Conservation (phyloP, 345 rosid species). For the Erucastrum elatum region DNA sequence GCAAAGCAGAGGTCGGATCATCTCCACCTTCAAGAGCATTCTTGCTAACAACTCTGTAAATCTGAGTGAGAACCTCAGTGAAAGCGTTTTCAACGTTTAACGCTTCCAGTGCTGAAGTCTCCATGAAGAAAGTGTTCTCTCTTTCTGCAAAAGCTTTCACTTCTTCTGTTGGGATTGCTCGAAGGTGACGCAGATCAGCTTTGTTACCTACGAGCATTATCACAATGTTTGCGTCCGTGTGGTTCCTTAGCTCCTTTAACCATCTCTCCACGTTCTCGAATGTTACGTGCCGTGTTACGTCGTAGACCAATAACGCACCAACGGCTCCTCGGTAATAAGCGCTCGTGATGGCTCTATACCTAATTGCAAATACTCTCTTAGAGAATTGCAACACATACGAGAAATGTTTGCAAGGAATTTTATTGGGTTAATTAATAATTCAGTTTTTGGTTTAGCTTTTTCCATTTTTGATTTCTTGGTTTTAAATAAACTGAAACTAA, state of each 20-base stretch:
- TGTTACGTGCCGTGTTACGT: constrained; percentile 75
- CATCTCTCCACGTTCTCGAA: constrained; percentile 84
- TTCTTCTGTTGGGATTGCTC: neutral
- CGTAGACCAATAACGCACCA: constrained; percentile 80
- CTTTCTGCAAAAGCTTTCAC: constrained; percentile 60
- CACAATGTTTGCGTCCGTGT: constrained; percentile 76
- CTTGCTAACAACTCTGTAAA: constrained; percentile 67
- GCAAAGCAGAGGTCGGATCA: constrained; percentile 67
- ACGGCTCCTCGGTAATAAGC: constrained; percentile 88
- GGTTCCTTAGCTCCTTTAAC: constrained; percentile 81
- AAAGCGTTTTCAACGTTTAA: constrained; percentile 76
- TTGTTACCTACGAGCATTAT: constrained; percentile 91
- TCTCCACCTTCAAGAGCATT: constrained; percentile 72
- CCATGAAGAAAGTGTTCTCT: constrained; percentile 74
- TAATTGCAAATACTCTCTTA: constrained; percentile 1
- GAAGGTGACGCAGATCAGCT: constrained; percentile 52
- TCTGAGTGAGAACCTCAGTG: constrained; percentile 72
- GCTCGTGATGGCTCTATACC: constrained; percentile 81
- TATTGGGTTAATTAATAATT: neutral
- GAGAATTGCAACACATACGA: neutral
- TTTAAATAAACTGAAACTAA: neutral
- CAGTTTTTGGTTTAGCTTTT: neutral
- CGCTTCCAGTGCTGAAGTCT: constrained; percentile 81
- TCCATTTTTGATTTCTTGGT: neutral
- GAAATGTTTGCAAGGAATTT: neutral